Base-by-base conservation (phyloP, 352 stramenopile genomes). In the Pythium utonaiense region DNA sequence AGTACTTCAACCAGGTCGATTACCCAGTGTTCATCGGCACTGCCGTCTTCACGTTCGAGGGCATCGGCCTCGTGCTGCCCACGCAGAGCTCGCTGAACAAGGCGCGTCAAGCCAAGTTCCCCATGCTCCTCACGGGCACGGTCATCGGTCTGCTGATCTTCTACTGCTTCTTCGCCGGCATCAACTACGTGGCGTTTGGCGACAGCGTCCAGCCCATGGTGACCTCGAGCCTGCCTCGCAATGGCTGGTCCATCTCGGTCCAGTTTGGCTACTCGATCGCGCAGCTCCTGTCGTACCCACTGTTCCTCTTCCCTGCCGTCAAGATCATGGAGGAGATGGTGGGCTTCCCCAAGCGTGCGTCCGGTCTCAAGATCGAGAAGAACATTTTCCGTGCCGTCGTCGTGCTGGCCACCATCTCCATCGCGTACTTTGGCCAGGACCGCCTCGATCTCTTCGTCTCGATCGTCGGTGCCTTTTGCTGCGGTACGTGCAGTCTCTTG, bases 311-410 rank as follows among this genome's bases (percentile, higher is more conserved):
- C 55, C 83, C 81, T 12, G 83, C 78, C 6, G 77, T 93, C 31
- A 89, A 90, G 68, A 93, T 93, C 47, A 80, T 91, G 66, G 83
- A 93, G 53, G 83, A 93, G 55, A 89, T 91, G 77, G 40, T 93
- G 13, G 81, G 81, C 10, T 93, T 93, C 49, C 79, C 78, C 1
- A 71, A 59, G 27, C 83, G 78, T 31, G 75, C 77, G 33, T 90
- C 79, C 2, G 81, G 81, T 0, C 67, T 84, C 38, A 93, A 93
- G 62, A 42, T 83, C 19, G 73, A 77, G 30, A 93, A 93, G 66
- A 93, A 93, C 50, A 76, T 68, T 33, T 85, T 93, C 53, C 79
- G 83, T 34, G 75, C 76, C 16, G 51, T 88, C n/a, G 64, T 69
- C 33, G 83, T 93, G n/a, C 52, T 90, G 28, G 77, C 66, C 9